Evolutionary conservation across 2,329 filamentous ascomycete species (phyloP), one percentile per base, ranked within the genome.

Genomic region (Clarireedia paspali): DNA sequence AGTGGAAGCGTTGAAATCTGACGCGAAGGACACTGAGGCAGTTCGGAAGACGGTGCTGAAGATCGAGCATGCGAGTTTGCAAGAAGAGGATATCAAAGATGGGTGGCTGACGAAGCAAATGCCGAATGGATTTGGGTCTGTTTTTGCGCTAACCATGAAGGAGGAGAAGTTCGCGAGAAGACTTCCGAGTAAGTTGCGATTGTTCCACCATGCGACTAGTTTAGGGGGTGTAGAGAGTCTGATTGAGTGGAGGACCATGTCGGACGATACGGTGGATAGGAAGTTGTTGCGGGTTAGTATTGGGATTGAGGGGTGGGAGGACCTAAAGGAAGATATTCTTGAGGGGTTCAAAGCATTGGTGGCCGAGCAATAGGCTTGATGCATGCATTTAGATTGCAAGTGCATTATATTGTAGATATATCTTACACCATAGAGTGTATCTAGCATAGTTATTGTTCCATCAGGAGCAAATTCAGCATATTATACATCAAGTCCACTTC

Each of bases 161-260:
- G 74, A 78, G 2, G 75, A 80, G 59, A 73, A 75, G 1, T 68
- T 80, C 51, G 91, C 94, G 3, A 81, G 78, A 62, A 71, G 75
- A 30, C 72, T 99, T 60, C 94, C 94, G 3, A 88, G 85, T 66
- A 88, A 88, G 70, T 73, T 97, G 69, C 69, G 77, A 2, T 78
- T 96, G 46, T 97, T 97, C 75, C 89, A 96, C 65, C 94, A 99
- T 72, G 94, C 94, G 5, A 99, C 94, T 2, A 95, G 89, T 70
- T 73, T 97, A 27, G 94, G 94, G 2, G 92, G 94, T 4, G 90
- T 97, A 9, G 94, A 97, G 79, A 94, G 89, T 67, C 73, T 97
- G 75, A 91, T 99, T 64, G 94, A 99, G 79, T 99, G 94, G 94
- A 79, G 94, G 57, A 82, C 87, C 48, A 94, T 99, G 89, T 86